Conservation (phyloP, 177 flowering plant genomes). For the Tripterygium wilfordii region DNA sequence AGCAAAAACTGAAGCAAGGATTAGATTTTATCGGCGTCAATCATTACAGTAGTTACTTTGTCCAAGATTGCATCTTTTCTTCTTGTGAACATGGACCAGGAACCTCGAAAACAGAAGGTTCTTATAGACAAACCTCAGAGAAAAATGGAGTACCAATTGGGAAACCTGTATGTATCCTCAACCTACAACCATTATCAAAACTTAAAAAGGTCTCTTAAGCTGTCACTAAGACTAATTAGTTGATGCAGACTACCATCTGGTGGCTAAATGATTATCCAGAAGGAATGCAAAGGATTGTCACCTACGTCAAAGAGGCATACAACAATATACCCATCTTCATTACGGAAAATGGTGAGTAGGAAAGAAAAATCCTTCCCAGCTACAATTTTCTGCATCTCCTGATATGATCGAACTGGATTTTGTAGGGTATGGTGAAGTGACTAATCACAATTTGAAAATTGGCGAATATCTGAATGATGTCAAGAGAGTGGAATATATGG, state of each 20-base stretch:
- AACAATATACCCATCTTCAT: slow-evolving; percentile 53
- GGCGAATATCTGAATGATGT: slow-evolving; percentile 29
- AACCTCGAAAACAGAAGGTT: slow-evolving; percentile 41
- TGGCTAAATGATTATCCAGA: slow-evolving; percentile 42
- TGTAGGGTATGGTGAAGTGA: neutral
- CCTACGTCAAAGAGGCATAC: slow-evolving; percentile 53
- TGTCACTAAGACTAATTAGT: neutral
- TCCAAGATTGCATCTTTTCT: slow-evolving; percentile 49
- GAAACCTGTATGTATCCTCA: slow-evolving; percentile 35
- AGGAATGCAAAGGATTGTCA: slow-evolving; percentile 51
- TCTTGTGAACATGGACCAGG: slow-evolving; percentile 33
- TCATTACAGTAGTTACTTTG: slow-evolving; percentile 55
- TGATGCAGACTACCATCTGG: neutral
- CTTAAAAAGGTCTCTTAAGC: neutral
- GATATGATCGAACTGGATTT: neutral
- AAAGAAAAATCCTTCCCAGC: neutral
- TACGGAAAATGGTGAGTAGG: slow-evolving; percentile 51
- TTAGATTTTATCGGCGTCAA: slow-evolving; percentile 75
- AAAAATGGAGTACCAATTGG: slow-evolving; percentile 46
- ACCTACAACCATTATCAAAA: no score
- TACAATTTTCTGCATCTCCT: slow-evolving; percentile 26
- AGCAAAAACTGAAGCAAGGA: slow-evolving; percentile 23
- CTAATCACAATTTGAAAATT: slow-evolving; percentile 6
- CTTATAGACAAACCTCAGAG: slow-evolving; percentile 8
- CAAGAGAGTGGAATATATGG: slow-evolving; percentile 38